phyloP scores from a whole-genome alignment of 2,329 filamentous ascomycete species.

The Sclerotinia subarctica region DNA sequence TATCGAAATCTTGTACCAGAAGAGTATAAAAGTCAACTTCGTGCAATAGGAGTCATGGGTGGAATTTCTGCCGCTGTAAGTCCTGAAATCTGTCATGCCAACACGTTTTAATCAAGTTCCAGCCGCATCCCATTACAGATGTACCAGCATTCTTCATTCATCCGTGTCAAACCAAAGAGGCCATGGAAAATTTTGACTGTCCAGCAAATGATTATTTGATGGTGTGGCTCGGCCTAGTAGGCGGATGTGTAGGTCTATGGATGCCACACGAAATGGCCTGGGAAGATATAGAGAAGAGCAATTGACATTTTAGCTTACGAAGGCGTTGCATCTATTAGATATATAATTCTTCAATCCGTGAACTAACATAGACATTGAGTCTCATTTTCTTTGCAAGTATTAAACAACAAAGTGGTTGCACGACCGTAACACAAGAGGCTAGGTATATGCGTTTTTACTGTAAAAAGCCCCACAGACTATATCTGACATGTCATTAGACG shows the following conservation, averaged over 20 bases:
- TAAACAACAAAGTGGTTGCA: neutral
- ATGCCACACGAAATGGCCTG: conserved; percentile 65
- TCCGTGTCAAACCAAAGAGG: conserved; percentile 82
- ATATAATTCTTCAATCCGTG: neutral
- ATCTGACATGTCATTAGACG: conserved; percentile 15
- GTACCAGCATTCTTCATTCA: conserved; percentile 86
- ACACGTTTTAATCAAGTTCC: conserved; percentile 17
- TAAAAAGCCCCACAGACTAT: conserved; percentile 20
- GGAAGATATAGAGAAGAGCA: conserved; percentile 3
- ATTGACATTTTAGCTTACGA: neutral
- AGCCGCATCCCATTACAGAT: conserved; percentile 70
- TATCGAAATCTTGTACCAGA: conserved; percentile 69
- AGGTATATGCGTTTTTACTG: conserved; percentile 1
- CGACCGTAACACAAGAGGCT: neutral
- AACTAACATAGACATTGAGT: neutral
- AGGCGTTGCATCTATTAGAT: neutral
- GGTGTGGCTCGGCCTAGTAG: conserved; percentile 86
- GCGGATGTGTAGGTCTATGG: conserved; percentile 74
- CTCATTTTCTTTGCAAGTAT: neutral
- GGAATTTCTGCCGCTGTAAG: conserved; percentile 75
- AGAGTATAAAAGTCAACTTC: conserved; percentile 59
- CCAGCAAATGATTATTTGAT: conserved; percentile 70
- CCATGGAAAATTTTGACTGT: conserved; percentile 64
- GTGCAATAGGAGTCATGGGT: conserved; percentile 61
- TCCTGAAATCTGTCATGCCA: conserved; percentile 32